These are phyloP conservation scores for Oryza nivara DNA, from an alignment of 176 grass and related monocot genomes.

Conservation along the genomic window DNA sequence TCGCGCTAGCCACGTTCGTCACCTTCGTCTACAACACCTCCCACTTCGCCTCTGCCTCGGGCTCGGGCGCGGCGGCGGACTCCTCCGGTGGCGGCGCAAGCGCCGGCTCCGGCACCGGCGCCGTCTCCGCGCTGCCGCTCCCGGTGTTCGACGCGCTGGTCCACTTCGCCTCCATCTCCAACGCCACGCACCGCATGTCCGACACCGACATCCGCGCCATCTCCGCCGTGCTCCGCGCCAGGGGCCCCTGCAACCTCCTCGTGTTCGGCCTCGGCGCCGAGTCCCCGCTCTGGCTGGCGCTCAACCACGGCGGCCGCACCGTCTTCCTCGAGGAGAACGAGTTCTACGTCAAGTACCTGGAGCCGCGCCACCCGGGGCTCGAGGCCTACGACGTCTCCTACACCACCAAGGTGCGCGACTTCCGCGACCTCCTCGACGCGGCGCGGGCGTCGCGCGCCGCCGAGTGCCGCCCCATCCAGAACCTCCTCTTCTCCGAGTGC, in stretches of 20 bases:
- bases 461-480: conserved; percentile 79
- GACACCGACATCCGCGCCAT: conserved; percentile 72
- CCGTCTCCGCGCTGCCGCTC: conserved; percentile 31
- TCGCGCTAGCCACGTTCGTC: conserved; percentile 76
- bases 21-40: conserved; percentile 65
- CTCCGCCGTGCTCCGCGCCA: conserved; percentile 46
- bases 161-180: conserved; percentile 61
- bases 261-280: conserved; percentile 66
- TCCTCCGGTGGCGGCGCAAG: neutral
- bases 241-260: conserved; percentile 67
- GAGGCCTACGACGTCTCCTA: conserved; percentile 95
- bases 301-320: conserved; percentile 90
- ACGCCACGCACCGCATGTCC: conserved; percentile 63
- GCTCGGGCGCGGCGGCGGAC: neutral
- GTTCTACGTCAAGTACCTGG: conserved; percentile 94
- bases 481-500: conserved; percentile 98
- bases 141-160: conserved; percentile 73
- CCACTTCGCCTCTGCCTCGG: conserved; percentile 30
- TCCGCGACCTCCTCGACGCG: conserved; percentile 52
- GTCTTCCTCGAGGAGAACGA: conserved; percentile 99
- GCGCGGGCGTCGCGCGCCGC: conserved; percentile 37
- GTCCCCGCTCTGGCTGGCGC: conserved; percentile 74
- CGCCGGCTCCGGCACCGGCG: neutral
- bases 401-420: conserved; percentile 63
- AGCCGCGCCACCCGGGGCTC: conserved; percentile 69